Percentiles rank a stretch among this genome's conserved stretches.
phyloP scores from a whole-genome alignment of 306 rosid genomes.

The Casuarina equisetifolia region DNA sequence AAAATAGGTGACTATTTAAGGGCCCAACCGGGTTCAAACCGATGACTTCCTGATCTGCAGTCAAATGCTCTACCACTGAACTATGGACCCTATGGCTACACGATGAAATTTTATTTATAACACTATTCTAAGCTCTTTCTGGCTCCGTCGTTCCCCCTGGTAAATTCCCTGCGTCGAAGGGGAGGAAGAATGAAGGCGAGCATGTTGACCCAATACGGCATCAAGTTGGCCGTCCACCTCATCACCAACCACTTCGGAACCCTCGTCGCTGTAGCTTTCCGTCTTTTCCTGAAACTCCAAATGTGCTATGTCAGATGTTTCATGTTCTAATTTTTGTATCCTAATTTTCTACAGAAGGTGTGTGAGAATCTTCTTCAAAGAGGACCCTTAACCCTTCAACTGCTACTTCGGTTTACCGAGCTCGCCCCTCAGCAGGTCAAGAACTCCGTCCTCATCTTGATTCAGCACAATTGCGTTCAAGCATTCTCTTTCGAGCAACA shows the following conservation, averaged over 20 bases:
- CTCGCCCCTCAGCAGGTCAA: slow-evolving; percentile 62
- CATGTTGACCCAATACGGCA: slow-evolving; percentile 58
- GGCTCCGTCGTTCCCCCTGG: not conserved
- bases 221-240: slow-evolving; percentile 67
- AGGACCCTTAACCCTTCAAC: slow-evolving; percentile 55
- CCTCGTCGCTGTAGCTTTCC: slow-evolving; percentile 60
- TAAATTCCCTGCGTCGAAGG: not conserved
- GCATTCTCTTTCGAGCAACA: slow-evolving; percentile 40
- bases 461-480: slow-evolving; percentile 91
- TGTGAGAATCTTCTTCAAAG: slow-evolving; percentile 59
- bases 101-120: too few relatives aligned
- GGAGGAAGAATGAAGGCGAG: slow-evolving; percentile 7
- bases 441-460: slow-evolving; percentile 75
- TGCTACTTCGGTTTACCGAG: slow-evolving; percentile 54
- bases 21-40: too few relatives aligned
- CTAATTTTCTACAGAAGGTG: slow-evolving; percentile 56
- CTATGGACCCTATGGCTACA: too few relatives aligned
- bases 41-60: too few relatives aligned
- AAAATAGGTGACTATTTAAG: too few relatives aligned
- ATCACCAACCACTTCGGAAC: slow-evolving; percentile 82
- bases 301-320: not conserved
- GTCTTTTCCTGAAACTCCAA: slow-evolving; percentile 2
- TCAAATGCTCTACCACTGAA: too few relatives aligned
- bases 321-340: not conserved
- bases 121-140: not conserved